These are phyloP conservation scores for Hyaloscypha finlandica DNA, from an alignment of 495 filamentous ascomycete species.

Conservation along the genomic window DNA sequence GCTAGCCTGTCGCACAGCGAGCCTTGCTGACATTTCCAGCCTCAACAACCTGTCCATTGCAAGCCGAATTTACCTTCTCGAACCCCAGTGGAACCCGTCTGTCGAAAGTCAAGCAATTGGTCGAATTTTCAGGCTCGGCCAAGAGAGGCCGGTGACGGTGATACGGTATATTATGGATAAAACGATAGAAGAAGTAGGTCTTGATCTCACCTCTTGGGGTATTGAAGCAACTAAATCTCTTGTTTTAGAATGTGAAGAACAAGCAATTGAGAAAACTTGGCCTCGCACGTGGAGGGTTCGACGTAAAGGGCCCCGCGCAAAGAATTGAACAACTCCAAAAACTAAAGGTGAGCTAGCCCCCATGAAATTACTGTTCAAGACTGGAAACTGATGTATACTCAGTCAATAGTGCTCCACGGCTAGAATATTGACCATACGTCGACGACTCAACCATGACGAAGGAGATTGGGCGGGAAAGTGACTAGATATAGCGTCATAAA, in stretches of 20 bases:
- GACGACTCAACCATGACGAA: too few relatives aligned
- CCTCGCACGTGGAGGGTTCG: constrained; percentile 5
- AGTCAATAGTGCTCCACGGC: too few relatives aligned
- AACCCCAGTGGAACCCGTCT: constrained; percentile 58
- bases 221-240: background rate
- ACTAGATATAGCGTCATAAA: too few relatives aligned
- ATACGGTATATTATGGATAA: constrained; percentile 44
- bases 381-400: too few relatives aligned
- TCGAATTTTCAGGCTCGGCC: constrained; percentile 33
- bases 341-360: background rate
- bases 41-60: constrained; percentile 43
- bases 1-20: background rate
- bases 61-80: constrained; percentile 47
- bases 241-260: background rate
- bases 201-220: background rate
- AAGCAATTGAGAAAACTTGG: background rate
- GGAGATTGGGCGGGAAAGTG: too few relatives aligned
- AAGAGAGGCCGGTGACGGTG: constrained; percentile 40
- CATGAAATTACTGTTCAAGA: too few relatives aligned
- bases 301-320: background rate
- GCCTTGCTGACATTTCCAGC: constrained; percentile 28
- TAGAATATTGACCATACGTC: too few relatives aligned
- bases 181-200: constrained; percentile 49
- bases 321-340: constrained; percentile 5
- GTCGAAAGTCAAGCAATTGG: constrained; percentile 54